Evolutionary conservation across 2,329 filamentous ascomycete species (phyloP), one percentile per base, ranked within the genome.

Genomic region (Colletotrichum neosansevieriae): DNA sequence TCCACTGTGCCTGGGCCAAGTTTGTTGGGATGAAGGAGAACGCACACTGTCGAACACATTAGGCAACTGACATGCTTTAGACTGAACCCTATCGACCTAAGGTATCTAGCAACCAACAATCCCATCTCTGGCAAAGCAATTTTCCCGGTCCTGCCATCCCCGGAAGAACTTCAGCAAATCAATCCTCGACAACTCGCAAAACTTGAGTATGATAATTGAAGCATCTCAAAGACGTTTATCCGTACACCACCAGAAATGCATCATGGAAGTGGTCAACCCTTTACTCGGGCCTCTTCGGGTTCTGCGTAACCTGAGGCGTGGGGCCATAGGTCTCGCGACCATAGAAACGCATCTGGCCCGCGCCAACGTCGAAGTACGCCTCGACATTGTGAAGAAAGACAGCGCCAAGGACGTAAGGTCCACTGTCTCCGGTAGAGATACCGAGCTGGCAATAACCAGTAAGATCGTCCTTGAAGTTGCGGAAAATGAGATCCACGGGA

Each of bases 331-430:
- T 45, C n/a, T 72, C 51, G 17, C 72, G 71, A 45, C 62, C 65
- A 42, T 82, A 82, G 74, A 85, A 82, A 4, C 81, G 78, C 79
- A 85, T 81, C 74, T 83, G 75, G n/a, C 77, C 81, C 6, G 75
- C 81, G 1, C 82, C 82, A 15, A 84, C 75, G 66, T 85, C 82
- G 71, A 84, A 85, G 1, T 86, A 82, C 0, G 81, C 80, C 58
- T 87, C 74, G 2, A 84, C 83, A 62, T 84, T 86, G 73, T 85
- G 81, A 67, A 88, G 73, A 64, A 86, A 88, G 6, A 80, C 79
- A 38, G 83, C 81, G 0, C 85, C 85, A 36, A 87, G 73, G 24
- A 86, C 82, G 65, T 83, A 86, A 6, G 84, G 83, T 7, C 83
- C 82, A 0, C 76, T 70, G 0, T 80, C 81, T 1, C 83, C 83